phyloP scores from a whole-genome alignment of 2,329 filamentous ascomycete genomes.

The Chrysosporium queenslandicum region DNA sequence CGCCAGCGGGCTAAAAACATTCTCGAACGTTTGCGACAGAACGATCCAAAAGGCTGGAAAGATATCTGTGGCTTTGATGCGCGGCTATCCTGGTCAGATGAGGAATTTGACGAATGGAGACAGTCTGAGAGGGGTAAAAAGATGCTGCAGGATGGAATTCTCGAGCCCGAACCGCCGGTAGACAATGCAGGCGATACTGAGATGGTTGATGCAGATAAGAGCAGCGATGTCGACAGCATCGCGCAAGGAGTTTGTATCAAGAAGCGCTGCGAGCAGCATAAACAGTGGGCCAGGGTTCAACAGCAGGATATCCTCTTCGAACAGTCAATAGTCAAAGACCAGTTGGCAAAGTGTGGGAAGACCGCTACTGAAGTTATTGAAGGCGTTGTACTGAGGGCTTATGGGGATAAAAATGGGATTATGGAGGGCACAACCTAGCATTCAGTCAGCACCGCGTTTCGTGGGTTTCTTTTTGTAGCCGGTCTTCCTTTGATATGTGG shows the following conservation, averaged over 20 bases:
- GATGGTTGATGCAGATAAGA: conserved; percentile 26
- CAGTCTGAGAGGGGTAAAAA: conserved; percentile 30
- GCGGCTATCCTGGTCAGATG: conserved; percentile 40
- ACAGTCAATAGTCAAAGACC: conserved; percentile 31
- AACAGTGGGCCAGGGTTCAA: conserved; percentile 40
- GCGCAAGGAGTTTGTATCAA: conserved; percentile 38
- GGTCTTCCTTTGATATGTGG: too few species aligned
- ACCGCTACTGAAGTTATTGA: conserved; percentile 37
- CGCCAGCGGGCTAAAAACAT: conserved; percentile 35
- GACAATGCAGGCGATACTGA: conserved; percentile 29
- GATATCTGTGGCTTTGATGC: conserved; percentile 42
- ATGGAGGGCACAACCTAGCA: neutral
- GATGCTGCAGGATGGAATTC: conserved; percentile 32
- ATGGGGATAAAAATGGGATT: conserved; percentile 21
- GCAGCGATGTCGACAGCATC: conserved; percentile 24
- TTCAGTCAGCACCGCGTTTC: neutral
- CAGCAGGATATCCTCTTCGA: conserved; percentile 39
- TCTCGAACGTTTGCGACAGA: conserved; percentile 37
- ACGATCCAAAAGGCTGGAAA: conserved; percentile 39
- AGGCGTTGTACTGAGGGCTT: conserved; percentile 35
- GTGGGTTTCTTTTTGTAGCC: too few species aligned
- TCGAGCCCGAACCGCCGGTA: conserved; percentile 25
- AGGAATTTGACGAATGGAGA: conserved; percentile 41
- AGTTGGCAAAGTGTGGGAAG: conserved; percentile 32
- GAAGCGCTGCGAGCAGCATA: conserved; percentile 41